Evolutionary conservation across 371 early-diverging fungal genomes (phyloP).

Genomic region (Blakeslea trispora): DNA sequence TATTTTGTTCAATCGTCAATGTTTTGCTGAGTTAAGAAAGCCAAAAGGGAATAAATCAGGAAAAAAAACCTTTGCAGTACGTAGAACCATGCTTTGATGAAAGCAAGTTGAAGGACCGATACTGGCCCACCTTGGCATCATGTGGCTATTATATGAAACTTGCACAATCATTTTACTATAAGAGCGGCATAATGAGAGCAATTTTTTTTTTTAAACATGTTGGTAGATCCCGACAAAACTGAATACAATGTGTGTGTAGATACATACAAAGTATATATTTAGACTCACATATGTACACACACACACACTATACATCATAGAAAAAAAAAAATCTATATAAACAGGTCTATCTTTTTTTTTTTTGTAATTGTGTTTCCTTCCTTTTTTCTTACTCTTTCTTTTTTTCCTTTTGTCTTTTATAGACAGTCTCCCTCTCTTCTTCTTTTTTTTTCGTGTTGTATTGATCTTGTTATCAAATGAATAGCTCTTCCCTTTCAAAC

Average conservation of each 20-base stretch:
- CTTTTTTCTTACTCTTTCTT: slow-evolving; percentile 1
- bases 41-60: too few relatives aligned
- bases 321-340: not conserved
- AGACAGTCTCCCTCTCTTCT: not conserved
- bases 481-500: slow-evolving; percentile 2
- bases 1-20: not conserved
- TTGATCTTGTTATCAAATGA: slow-evolving; percentile 4
- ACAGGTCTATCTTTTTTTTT: not conserved
- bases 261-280: slow-evolving; percentile 5
- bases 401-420: not conserved
- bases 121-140: slow-evolving; percentile 6
- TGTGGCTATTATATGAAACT: slow-evolving; percentile 17
- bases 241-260: not conserved
- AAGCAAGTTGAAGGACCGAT: not conserved
- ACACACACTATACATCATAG: not conserved
- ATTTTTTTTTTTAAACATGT: too few relatives aligned
- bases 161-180: slow-evolving; percentile 10
- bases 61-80: not conserved
- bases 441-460: not conserved
- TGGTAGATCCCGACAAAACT: slow-evolving; percentile 11
- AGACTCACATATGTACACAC: not conserved
- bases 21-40: not conserved
- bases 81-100: not conserved
- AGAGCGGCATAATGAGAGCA: slow-evolving; percentile 10
- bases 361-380: not conserved